Evolutionary conservation across 2,329 filamentous ascomycete genomes (phyloP).

Genomic region (Botrytis deweyae): DNA sequence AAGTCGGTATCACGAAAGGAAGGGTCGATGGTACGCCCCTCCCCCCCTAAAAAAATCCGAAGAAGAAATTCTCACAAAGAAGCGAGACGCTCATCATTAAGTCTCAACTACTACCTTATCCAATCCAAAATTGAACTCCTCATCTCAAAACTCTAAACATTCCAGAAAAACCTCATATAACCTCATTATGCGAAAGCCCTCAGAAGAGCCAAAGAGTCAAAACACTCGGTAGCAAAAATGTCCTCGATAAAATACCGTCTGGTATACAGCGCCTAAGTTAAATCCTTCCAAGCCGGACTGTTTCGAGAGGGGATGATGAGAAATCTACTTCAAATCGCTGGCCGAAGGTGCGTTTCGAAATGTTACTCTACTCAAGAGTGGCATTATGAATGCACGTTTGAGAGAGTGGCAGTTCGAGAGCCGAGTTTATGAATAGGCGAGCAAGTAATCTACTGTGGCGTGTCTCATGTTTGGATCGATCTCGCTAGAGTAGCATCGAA

Average conservation of each 20-base stretch:
- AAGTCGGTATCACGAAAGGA: not conserved
- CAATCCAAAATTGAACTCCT: not conserved
- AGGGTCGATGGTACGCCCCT: not conserved
- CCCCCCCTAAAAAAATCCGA: not conserved
- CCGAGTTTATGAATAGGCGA: not conserved
- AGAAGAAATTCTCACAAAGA: not conserved
- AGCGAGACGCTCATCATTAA: too few relatives aligned
- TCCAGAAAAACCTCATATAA: not conserved
- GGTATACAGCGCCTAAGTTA: not conserved
- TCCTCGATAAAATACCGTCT: not conserved
- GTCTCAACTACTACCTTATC: not conserved
- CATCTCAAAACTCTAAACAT: not conserved
- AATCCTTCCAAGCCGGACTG: not conserved
- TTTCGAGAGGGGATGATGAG: not conserved
- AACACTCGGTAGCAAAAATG: not conserved
- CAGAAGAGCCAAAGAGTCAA: not conserved
- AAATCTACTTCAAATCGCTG: not conserved
- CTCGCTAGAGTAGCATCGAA: not conserved
- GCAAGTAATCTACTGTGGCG: not conserved
- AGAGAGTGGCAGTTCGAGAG: not conserved
- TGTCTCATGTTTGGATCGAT: not conserved
- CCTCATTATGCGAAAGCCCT: not conserved
- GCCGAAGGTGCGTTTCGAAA: not conserved
- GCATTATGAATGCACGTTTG: not conserved
- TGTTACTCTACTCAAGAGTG: not conserved